Base-by-base conservation (phyloP, 2,329 filamentous ascomycete species). In the Endocalyx cinctus region DNA sequence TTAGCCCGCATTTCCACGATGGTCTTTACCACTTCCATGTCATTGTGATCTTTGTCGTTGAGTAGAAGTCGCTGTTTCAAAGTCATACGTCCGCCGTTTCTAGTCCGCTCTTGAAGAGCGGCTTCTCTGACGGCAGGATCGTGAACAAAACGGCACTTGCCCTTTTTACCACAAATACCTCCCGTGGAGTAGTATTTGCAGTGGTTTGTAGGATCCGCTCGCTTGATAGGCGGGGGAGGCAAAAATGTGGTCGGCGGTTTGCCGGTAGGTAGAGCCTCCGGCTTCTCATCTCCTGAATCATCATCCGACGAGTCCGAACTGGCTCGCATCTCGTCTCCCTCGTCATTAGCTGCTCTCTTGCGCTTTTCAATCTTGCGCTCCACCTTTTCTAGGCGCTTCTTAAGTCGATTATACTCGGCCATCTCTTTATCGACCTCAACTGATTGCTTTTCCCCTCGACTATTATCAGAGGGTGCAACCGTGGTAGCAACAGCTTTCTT, bases 141-240 rank as follows among this genome's bases (percentile, higher is more conserved):
- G 56, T 83, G 79, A 43, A 81, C 76, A 61, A 83, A 83, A 62
- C 79, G 79, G 66, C 79, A 83, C 77, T 82, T 82, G 76, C 77
- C 76, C 72, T 81, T 81, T 70, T 83, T 83, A 33, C 78, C 79
- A 60, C 79, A 83, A 37, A 69, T 79, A 40, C 79, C 79, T 45
- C 79, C 79, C 33, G 78, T 82, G 25, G 78, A 79, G 54, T 74
- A 83, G 58, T 83, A 83, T 60, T 83, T 83, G 73, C 79, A 83
- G 51, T 82, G 78, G 43, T 74, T 77, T 31, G 74, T 70, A 26
- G 79, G 69, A 49, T 82, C 77, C 31, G 77, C 77, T 52, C 55
- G 42, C 14, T 44, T 72, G 69, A 57, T 73, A 67, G 41, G 70
- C 57, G 44, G 72, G 60, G 44, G 72, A 62, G 35, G 72, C 55